A percentile compares a stretch with the other conserved stretches of the same genome.
These are phyloP conservation scores for Ogataea philodendri DNA, from an alignment of 805 yeast species.

Conservation along the genomic window DNA sequence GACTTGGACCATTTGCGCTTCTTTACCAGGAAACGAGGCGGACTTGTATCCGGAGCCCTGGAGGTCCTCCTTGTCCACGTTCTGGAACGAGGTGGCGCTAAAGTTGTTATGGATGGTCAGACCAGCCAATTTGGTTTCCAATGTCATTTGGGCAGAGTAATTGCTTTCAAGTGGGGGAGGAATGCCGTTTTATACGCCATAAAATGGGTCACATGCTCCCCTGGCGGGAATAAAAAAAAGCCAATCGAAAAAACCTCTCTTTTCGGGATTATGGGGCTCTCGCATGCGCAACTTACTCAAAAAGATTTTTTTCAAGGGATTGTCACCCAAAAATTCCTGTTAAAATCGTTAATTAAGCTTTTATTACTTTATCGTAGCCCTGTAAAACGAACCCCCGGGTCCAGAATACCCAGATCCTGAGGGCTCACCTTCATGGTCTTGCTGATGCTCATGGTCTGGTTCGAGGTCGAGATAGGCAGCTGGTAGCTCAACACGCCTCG, in stretches of 20 bases:
- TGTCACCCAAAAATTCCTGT: too few species aligned
- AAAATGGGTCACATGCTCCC: conserved; percentile 1
- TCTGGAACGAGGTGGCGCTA: conserved; percentile 35
- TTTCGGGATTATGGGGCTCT: not conserved
- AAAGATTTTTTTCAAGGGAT: not conserved
- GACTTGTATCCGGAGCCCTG: conserved; percentile 61
- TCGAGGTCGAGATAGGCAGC: conserved; percentile 58
- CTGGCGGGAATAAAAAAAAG: conserved; percentile 1
- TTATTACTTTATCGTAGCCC: too few species aligned
- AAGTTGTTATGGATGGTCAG: conserved; percentile 37
- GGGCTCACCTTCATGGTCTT: conserved; percentile 60
- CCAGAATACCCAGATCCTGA: conserved; percentile 11
- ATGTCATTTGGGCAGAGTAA: conserved; percentile 9
- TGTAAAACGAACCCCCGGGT: conserved; percentile 3
- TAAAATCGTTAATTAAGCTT: too few species aligned
- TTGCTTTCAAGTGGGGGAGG: conserved; percentile 2
- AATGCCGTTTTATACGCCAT: conserved; percentile 9
- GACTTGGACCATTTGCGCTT: conserved; percentile 75
- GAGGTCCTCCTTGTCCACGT: conserved; percentile 32
- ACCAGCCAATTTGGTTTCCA: conserved; percentile 17
- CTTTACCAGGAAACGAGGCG: conserved; percentile 75
- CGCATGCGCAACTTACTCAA: not conserved
- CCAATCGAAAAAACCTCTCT: not conserved
- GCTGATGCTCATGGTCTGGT: conserved; percentile 59
- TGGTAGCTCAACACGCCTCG: conserved; percentile 79